Base-by-base conservation (phyloP, 305 asterid species). In the Fraxinus floribunda region DNA sequence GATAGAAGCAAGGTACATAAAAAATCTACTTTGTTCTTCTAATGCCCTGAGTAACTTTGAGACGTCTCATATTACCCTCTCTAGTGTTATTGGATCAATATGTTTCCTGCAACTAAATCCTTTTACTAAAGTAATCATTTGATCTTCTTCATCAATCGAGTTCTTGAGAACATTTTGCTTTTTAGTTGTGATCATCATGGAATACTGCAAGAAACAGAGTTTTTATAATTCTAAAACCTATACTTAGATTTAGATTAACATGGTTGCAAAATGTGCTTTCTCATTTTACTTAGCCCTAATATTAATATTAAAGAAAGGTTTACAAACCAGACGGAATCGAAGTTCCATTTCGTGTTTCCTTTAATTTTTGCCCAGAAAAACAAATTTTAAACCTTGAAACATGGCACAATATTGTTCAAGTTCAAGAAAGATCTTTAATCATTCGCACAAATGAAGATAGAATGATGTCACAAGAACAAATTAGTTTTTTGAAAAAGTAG, bases 1-100 rank as follows among this genome's bases (percentile, higher is more conserved):
- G 88, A 89, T 64, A 80, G 44, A 86, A 86, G 66, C 86, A 91
- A 89, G 94, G 95, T 92, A 87, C 32, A 34, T 66, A 8, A 78
- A 72, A 35, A 29, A 35, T 11, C 34, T 29, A 3, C 22, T 68
- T 68, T 62, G 30, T 62, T 22, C 34, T 62, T 24, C 6, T 62
- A 24, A 22, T 62, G 15, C 30, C 30, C 10, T 22, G 5, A 55
- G 30, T 62, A 62, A 20, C 16, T 3, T 62, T 8, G 71, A 22
- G 30, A 62, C 5, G 0, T 62, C 5, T 62, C 30, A 62, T 3
- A 20, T 20, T 62, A 2, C 72, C 72, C 66, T 18, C 26, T 68
- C 18, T 11, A 68, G 36, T 3, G 75, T n/a, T 26, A 29, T 29
- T 68, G 38, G 75, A 68, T 68, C 75, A 68, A 10, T 68, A 9